These are phyloP conservation scores for Dioscorea cayenensis DNA, from an alignment of 116 monocot species.

Conservation along the genomic window DNA sequence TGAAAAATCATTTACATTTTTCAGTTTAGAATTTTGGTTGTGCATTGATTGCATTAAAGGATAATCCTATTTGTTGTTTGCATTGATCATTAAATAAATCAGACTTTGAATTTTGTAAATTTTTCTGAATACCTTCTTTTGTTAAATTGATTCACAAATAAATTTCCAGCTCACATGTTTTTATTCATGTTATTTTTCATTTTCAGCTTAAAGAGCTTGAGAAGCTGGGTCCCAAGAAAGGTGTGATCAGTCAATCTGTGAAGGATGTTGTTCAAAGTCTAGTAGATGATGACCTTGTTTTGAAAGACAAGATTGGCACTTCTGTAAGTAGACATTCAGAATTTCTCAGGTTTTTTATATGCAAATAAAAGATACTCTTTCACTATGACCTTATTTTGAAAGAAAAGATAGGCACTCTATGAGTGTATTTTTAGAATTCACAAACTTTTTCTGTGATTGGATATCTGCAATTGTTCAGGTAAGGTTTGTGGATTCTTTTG, in stretches of 20 bases:
- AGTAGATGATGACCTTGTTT: slow-evolving; percentile 95
- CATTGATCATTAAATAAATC: too few species aligned
- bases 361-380: too few species aligned
- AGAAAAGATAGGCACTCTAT: slow-evolving; percentile 76
- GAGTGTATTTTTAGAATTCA: too few species aligned
- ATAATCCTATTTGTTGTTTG: too few species aligned
- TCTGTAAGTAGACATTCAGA: slow-evolving; percentile 56
- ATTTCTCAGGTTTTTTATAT: slow-evolving; percentile 1
- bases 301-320: slow-evolving; percentile 96
- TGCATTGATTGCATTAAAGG: too few species aligned
- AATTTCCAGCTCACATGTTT: too few species aligned
- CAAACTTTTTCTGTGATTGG: slow-evolving; percentile 47
- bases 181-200: not conserved
- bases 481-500: too few species aligned
- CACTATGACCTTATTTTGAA: slow-evolving; percentile 91
- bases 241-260: slow-evolving; percentile 93
- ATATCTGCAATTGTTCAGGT: not conserved
- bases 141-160: too few species aligned
- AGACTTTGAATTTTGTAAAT: too few species aligned
- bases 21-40: too few species aligned
- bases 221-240: slow-evolving; percentile 93
- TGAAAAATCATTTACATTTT: too few species aligned
- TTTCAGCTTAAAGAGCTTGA: slow-evolving; percentile 89
- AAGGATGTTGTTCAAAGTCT: slow-evolving; percentile 95
- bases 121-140: too few species aligned